Percentiles rank a stretch among this genome's conserved stretches.
Conservation (phyloP, 768 basidiomycete species). For the Kwoniella europaea region DNA sequence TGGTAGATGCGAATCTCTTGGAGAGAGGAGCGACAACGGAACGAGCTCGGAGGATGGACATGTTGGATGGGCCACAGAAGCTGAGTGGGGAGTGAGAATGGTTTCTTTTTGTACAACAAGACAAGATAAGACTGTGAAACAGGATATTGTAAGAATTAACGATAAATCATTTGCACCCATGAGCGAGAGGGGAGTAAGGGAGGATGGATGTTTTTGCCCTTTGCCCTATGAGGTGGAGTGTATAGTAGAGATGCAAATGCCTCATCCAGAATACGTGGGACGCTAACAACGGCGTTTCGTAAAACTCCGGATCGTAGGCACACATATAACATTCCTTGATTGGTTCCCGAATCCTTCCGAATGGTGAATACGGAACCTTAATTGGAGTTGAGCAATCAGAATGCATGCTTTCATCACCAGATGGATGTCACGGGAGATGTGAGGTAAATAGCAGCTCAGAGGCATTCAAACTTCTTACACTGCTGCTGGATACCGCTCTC, state of each 20-base stretch:
- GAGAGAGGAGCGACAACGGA: conserved; percentile 23
- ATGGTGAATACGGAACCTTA: neutral
- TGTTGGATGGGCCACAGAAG: conserved; percentile 6
- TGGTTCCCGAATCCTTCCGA: neutral
- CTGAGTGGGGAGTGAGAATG: conserved; percentile 24
- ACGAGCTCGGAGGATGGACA: conserved; percentile 28
- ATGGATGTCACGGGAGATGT: no score
- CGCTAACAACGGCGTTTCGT: conserved; percentile 1
- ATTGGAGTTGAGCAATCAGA: neutral
- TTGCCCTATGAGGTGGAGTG: conserved; percentile 1
- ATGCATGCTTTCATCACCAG: neutral
- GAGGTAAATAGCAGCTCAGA: no score
- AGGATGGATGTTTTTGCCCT: neutral
- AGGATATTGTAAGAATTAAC: neutral
- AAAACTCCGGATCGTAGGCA: neutral
- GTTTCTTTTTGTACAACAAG: conserved; percentile 4
- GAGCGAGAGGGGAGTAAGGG: no score
- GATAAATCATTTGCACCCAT: neutral
- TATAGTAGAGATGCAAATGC: neutral
- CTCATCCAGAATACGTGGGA: neutral
- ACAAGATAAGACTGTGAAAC: neutral
- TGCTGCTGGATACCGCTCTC: no score
- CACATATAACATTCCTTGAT: neutral
- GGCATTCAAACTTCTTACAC: no score
- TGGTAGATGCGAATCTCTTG: conserved; percentile 23